phyloP scores from a whole-genome alignment of 495 filamentous ascomycete genomes.

The Terfezia boudieri region DNA sequence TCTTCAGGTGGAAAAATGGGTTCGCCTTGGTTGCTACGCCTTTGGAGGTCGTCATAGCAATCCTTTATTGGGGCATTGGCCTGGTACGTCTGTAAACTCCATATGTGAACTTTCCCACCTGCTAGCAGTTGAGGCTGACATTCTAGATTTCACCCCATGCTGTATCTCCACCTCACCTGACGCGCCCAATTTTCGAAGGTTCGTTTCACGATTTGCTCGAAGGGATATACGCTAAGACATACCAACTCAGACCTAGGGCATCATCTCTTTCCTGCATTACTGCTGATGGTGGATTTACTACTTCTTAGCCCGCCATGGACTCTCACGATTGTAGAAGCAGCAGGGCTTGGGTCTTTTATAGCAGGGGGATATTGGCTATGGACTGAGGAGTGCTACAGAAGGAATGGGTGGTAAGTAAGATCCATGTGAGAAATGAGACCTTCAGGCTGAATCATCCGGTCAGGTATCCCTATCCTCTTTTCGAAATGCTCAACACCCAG shows the following conservation, averaged over 20 bases:
- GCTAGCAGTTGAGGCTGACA: too few species aligned
- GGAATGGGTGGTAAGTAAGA: conserved; percentile 46
- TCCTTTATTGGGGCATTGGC: conserved; percentile 67
- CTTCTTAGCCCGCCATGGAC: conserved; percentile 68
- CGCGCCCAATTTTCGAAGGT: neutral
- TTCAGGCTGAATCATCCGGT: neutral
- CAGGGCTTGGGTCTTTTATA: conserved; percentile 38
- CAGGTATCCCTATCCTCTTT: conserved; percentile 65
- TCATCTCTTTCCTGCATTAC: conserved; percentile 51
- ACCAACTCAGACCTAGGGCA: conserved; percentile 41
- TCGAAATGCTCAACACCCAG: conserved; percentile 36
- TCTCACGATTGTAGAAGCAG: conserved; percentile 33
- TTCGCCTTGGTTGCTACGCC: conserved; percentile 52
- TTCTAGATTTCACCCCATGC: neutral
- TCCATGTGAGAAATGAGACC: neutral
- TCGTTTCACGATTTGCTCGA: neutral
- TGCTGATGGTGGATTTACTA: conserved; percentile 49
- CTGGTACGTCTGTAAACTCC: conserved; percentile 14
- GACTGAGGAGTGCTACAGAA: conserved; percentile 35
- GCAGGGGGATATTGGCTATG: conserved; percentile 71
- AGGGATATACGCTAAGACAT: neutral
- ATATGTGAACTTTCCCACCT: neutral
- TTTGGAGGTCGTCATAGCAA: conserved; percentile 55
- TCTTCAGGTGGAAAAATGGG: conserved; percentile 56
- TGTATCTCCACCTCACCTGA: neutral